Evolutionary conservation across 2,329 filamentous ascomycete species (phyloP), one percentile per base, ranked within the genome.

Genomic region (Dothistroma pini): DNA sequence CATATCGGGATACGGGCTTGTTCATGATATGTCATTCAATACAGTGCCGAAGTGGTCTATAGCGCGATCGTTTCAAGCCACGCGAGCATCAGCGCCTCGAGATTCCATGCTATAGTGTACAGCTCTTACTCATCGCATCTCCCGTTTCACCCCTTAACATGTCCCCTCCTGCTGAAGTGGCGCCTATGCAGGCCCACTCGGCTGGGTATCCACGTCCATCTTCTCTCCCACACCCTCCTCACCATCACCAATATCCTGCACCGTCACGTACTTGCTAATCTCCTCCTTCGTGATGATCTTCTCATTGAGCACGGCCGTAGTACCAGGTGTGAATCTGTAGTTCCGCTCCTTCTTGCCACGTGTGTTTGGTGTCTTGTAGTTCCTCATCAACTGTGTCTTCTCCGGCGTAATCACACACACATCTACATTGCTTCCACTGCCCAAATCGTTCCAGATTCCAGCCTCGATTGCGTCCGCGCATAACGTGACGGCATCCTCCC

Each of bases 381-480:
- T 96, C 73, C 95, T 85, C 84, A 96, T 84, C 75, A 99, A 79
- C 31, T 90, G 95, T 31, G 95, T 96, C 87, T 96, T 97, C 71
- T 97, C 93, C 71, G 88, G 85, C 63, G 93, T 96, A 75, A 99
- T 99, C 71, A 99, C 86, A 66, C 92, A 93, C 35, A 99, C 90
- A 74, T 99, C 96, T 60, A 99, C 95, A 75, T 99, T 99, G 75
- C 91, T 96, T 71, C 95, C 95, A 3, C 92, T 97, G 14, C 95
- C 95, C 75, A 99, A 76, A 79, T 99, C 95, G 83, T 99, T 99
- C 83, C 95, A 99, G 79, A 99, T 96, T 87, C 95, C 95, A 11
- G 96, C 89, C 80, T 92, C 83, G 73, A 99, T 97, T 52, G 93
- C 93, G 69, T 97, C 88, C 59, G 89, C 85, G 74, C 88, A 88